Base-by-base conservation (phyloP, 2,329 filamentous ascomycete genomes). In the Fusarium fracticaudum region DNA sequence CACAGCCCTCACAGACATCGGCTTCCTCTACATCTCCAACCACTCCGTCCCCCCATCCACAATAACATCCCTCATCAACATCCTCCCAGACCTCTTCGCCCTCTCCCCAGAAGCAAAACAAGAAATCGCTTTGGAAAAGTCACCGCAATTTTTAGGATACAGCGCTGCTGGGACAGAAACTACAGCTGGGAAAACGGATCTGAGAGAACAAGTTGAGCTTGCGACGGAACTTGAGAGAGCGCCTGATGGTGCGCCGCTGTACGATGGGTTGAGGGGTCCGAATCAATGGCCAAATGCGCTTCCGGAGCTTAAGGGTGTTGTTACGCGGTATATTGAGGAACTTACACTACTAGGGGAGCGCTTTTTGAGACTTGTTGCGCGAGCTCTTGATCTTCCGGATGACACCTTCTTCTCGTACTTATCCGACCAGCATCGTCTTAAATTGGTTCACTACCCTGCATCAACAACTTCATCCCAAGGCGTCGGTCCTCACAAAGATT, bases 401-500 rank as follows among this genome's bases (percentile, higher is more conserved):
- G 83, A 85, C 2, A 84, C 85, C 0, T 88, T 91, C 66, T 82
- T 86, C 45, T 81, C 86, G 4, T 91, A 89, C 69, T 80, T 88
- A 31, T 87, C 85, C 1, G 84, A 86, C 44, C 89, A 91, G 68
- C 89, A 91, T 76, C 87, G 90, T 8, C 83, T 91, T 44, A 90
- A 91, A 74, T 81, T 91, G 5, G 83, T 90, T 6, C 86, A 85
- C 60, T 91, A 91, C 61, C 87, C 88, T 1, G 74, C 81, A 0
- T 67, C 66, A 3, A 11, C 40, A 17, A 62, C 69, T 6, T 55
- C 51, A 1, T 54, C 75, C 7, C 89, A 91, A 79, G 89, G 89
- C 3, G 89, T 91, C 3, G 90, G 89, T 1, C 86, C 90, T 2
- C 89, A 91, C 80, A 91, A 91, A 75, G 88, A 90, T 77, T 91